Evolutionary conservation across 495 filamentous ascomycete species (phyloP), one percentile per base, ranked within the genome.

Genomic region (Penicillium paxilli): DNA sequence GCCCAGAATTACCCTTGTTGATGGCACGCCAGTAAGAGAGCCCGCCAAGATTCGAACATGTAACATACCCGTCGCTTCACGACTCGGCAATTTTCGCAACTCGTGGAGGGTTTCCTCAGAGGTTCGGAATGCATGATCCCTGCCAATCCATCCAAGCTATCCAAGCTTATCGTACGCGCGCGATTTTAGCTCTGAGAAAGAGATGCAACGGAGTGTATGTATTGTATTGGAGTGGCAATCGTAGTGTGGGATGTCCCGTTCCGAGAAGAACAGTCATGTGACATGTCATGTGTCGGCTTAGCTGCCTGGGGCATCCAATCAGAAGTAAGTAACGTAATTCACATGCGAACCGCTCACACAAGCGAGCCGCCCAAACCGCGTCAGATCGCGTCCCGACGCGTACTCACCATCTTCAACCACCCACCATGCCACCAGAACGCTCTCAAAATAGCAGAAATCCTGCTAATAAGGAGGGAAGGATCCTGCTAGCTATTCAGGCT

Each of bases 51-150:
- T 40, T 23, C 9, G 23, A 4, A 41, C 48, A 25, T 46, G 47
- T 44, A 4, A 41, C 48, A 25, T 46, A 54, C 51, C 30, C 51
- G 44, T 47, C 51, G 44, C 17, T 54, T 54, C 23, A 47, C 30
- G 24, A 32, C 51, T 30, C 51, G 51, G 24, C 51, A 54, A 22
- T 54, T 54, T 14, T 7, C 51, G 32, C 51, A 54, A 32, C 33
- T 47, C 38, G 28, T 54, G 19, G 51, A 54, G 17, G 33, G 24
- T 41, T 44, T 46, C 28, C 44, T 30, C 6, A 8, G 23, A 42
- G 40, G 21, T 11, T 19, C 23, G 40, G 40, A 23, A 42, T 23
- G 11, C 40, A 42, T 42, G 11, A 22, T 42, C 8, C 40, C 11
- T 23, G 40, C 5, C 21, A 17, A 16, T 42, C 23, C 9, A 22